These are phyloP conservation scores for Pseudotulostoma volvatum DNA, from an alignment of 495 filamentous ascomycete genomes.

Conservation along the genomic window DNA sequence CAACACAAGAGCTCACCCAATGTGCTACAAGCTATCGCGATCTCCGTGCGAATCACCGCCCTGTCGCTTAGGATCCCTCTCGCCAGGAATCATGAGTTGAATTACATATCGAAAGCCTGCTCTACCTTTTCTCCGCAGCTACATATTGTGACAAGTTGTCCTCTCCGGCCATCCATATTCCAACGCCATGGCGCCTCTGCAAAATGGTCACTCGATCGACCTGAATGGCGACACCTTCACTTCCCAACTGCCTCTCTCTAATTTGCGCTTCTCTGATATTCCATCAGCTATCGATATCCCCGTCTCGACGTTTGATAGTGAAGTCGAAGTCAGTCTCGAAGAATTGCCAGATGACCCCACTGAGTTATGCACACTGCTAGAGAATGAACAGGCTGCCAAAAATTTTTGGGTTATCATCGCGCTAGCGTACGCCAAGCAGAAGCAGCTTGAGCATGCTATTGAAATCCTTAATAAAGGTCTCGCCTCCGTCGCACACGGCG, in stretches of 20 bases:
- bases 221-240: conserved; percentile 17
- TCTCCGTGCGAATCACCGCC: neutral
- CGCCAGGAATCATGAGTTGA: neutral
- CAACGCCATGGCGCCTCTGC: conserved; percentile 33
- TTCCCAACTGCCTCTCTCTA: conserved; percentile 9
- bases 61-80: neutral
- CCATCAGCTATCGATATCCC: conserved; percentile 81
- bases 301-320: conserved; percentile 60
- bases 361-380: conserved; percentile 82
- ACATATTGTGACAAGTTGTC: too few relatives aligned
- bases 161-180: neutral
- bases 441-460: conserved; percentile 81
- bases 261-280: conserved; percentile 69
- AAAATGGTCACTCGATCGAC: conserved; percentile 41
- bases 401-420: conserved; percentile 93
- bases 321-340: conserved; percentile 85
- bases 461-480: conserved; percentile 80
- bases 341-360: conserved; percentile 87
- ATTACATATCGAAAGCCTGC: too few relatives aligned
- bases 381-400: conserved; percentile 75
- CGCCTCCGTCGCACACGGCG: conserved; percentile 50
- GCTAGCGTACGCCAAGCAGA: conserved; percentile 91
- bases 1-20: too few relatives aligned
- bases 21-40: too few relatives aligned
- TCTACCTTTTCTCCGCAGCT: too few relatives aligned